phyloP scores from a whole-genome alignment of 1,139 yeast species.

The Pichia sp. region DNA sequence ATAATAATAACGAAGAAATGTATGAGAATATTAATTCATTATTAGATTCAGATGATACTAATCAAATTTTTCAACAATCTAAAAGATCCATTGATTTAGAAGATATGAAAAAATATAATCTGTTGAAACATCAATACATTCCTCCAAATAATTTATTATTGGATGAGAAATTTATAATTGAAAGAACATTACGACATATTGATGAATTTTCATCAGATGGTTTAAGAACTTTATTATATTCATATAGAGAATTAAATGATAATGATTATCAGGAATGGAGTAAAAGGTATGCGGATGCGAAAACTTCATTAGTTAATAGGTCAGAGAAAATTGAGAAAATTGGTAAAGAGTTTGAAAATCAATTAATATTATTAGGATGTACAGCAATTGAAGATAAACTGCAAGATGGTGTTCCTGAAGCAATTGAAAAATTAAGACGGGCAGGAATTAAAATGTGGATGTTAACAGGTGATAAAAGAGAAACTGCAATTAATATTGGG shows the following conservation, averaged over 20 bases:
- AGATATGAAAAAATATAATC: constrained; percentile 51
- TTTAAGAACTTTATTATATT: constrained; percentile 78
- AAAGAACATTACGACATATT: constrained; percentile 79
- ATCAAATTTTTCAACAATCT: constrained; percentile 52
- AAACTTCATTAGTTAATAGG: constrained; percentile 67
- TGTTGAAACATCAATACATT: constrained; percentile 30
- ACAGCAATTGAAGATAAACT: constrained; percentile 97
- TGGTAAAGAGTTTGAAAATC: constrained; percentile 66
- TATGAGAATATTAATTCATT: constrained; percentile 14
- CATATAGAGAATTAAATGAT: constrained; percentile 63
- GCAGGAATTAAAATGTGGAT: constrained; percentile 97
- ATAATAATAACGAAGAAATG: constrained; percentile 1
- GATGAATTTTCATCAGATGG: constrained; percentile 96
- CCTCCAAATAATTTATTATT: constrained; percentile 59
- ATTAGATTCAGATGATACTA: constrained; percentile 51
- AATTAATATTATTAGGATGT: constrained; percentile 73
- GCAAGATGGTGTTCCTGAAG: constrained; percentile 92
- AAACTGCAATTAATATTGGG: constrained; percentile 96
- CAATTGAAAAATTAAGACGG: constrained; percentile 83
- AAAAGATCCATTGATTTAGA: constrained; percentile 60
- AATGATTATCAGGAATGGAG: constrained; percentile 64
- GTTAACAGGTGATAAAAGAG: constrained; percentile 97
- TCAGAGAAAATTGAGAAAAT: constrained; percentile 58
- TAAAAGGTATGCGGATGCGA: constrained; percentile 62
- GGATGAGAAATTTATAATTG: constrained; percentile 76